Evolutionary conservation across 2,329 filamentous ascomycete genomes (phyloP), one percentile per base, ranked within the genome.

Genomic region (Lachnellula subtilissima): DNA sequence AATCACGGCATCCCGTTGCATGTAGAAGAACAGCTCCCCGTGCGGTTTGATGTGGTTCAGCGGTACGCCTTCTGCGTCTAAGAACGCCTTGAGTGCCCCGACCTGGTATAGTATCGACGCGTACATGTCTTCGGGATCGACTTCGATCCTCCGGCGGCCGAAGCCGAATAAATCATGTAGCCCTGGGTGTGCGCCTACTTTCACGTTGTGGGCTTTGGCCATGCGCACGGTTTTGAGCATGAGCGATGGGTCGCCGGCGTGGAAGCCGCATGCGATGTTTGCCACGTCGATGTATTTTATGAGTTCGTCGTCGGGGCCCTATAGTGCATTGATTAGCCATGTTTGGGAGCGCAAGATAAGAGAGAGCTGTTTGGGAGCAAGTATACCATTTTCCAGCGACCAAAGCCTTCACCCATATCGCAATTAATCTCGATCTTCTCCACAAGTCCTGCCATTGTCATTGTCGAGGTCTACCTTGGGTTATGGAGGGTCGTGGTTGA

Each of bases 161-260:
- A 54, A 54, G 5, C 52, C 52, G 23, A 54, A 54, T 1, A 54
- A 37, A 36, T 54, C 53, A 51, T 81, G 83, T 0, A 86, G 73
- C 1, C 83, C 83, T 0, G 84, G 84, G 62, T 88, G 84, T 0
- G 85, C 85, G 7, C 84, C 84, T 5, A 81, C 72, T 50, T 74
- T 75, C 58, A 87, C 76, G 55, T 75, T 74, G 68, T 84, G 77
- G 43, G 75, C 67, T 69, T 85, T 86, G 70, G 81, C 84, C 17
- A 78, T 73, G 9, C 72, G 73, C 11, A 86, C 78, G 0, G 83
- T 86, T 54, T 81, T 74, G 48, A 78, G 72, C 83, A 87, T 87
- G 53, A 85, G 83, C n/a, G 81, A 65, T 0, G 84, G 83, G 58
- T 87, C 84, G 42, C 82, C 79, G 35, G 76, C 80, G 57, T 83